phyloP scores from a whole-genome alignment of 2,329 filamentous ascomycete species.

The Trichoderma koningii region DNA sequence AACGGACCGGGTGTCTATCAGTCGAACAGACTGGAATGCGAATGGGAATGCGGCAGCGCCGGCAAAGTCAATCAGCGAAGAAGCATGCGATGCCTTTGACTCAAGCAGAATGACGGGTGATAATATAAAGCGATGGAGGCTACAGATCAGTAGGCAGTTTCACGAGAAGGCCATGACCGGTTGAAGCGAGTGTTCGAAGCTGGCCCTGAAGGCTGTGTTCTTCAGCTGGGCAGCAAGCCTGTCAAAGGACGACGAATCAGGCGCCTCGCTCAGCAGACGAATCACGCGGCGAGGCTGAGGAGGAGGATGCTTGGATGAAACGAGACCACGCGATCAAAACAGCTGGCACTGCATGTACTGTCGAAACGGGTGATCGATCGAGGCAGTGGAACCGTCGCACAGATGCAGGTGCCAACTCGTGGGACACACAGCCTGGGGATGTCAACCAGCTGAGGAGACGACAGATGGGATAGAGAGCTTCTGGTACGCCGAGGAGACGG shows the following conservation, averaged over 20 bases:
- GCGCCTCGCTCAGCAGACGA: slow-evolving; percentile 6
- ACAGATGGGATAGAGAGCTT: neutral
- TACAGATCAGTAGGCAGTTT: neutral
- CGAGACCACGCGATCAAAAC: slow-evolving; percentile 15
- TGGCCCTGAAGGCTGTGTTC: neutral
- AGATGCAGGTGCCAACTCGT: neutral
- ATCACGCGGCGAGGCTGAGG: slow-evolving; percentile 22
- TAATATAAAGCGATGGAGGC: neutral
- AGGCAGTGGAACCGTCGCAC: slow-evolving; percentile 2
- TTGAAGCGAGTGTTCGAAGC: neutral
- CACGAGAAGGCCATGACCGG: slow-evolving; percentile 24
- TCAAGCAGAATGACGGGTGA: neutral
- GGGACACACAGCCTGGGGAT: neutral
- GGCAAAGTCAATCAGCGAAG: neutral
- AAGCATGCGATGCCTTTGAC: neutral
- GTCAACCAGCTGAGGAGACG: neutral
- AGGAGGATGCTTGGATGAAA: neutral
- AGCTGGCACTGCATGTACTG: neutral
- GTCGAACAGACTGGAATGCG: neutral
- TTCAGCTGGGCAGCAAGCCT: neutral
- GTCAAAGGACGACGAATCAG: slow-evolving; percentile 1
- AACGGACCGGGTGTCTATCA: neutral
- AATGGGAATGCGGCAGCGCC: slow-evolving; percentile 6
- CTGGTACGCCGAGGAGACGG: neutral
- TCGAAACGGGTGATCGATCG: neutral